Conservation (phyloP, 2,329 filamentous ascomycete species). For the Calonectria ilicicola region DNA sequence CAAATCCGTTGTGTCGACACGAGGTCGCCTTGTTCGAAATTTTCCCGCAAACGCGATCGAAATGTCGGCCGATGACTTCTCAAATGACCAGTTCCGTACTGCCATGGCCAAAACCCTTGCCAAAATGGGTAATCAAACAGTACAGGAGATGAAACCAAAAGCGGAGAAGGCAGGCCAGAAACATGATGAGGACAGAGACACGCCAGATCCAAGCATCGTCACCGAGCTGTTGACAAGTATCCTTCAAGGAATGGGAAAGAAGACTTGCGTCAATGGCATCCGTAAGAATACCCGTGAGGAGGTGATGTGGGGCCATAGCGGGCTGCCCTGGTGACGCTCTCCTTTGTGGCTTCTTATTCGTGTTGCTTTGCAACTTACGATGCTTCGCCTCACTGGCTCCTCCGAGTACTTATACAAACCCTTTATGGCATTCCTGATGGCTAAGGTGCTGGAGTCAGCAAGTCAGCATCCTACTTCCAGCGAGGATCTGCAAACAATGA, state of each 20-base stretch:
- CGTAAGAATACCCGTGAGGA: slow-evolving; percentile 66
- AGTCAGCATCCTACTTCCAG: neutral
- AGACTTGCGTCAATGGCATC: slow-evolving; percentile 45
- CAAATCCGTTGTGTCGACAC: slow-evolving; percentile 6
- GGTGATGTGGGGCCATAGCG: slow-evolving; percentile 53
- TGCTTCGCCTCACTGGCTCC: neutral
- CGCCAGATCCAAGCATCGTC: slow-evolving; percentile 60
- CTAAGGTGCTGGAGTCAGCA: neutral
- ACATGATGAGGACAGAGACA: slow-evolving; percentile 60
- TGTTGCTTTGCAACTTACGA: slow-evolving; percentile 58
- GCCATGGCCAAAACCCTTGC: slow-evolving; percentile 39
- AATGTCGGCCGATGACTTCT: neutral
- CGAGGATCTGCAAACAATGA: slow-evolving; percentile 28
- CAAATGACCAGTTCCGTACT: slow-evolving; percentile 31
- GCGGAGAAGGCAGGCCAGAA: slow-evolving; percentile 51
- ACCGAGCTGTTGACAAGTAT: slow-evolving; percentile 60
- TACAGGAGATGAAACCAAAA: slow-evolving; percentile 30
- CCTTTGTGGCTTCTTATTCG: slow-evolving; percentile 67
- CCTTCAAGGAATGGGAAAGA: slow-evolving; percentile 51
- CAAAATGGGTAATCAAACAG: slow-evolving; percentile 46
- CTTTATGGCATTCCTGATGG: slow-evolving; percentile 32
- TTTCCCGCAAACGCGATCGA: slow-evolving; percentile 27
- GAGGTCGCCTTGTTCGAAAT: slow-evolving; percentile 23
- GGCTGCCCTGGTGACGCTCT: slow-evolving; percentile 60
- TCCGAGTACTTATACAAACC: slow-evolving; percentile 20